A percentile compares a stretch with the other conserved stretches of the same genome.
Conservation (phyloP, 805 yeast genomes). For the Starmerella tilneyi region DNA sequence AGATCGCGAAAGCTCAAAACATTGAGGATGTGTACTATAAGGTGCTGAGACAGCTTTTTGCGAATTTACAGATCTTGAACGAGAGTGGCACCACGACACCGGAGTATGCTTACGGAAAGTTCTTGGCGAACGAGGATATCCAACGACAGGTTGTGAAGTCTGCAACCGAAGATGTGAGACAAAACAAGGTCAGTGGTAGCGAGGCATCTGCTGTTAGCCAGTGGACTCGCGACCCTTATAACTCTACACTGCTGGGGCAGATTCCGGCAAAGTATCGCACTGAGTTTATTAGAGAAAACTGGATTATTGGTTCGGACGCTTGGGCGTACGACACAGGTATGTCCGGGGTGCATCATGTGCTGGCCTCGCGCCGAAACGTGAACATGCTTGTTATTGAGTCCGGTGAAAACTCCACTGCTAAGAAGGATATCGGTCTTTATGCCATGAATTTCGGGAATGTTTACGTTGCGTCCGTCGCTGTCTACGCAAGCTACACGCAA, state of each 20-base stretch:
- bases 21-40: slow-evolving; percentile 70
- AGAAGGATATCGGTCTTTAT: slow-evolving; percentile 86
- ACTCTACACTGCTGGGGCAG: slow-evolving; percentile 15
- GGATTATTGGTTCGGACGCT: slow-evolving; percentile 90
- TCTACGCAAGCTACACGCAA: slow-evolving; percentile 88
- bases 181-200: slow-evolving; percentile 36
- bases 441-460: slow-evolving; percentile 87
- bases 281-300: slow-evolving; percentile 34
- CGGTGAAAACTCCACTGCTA: slow-evolving; percentile 49
- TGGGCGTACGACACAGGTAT: slow-evolving; percentile 92
- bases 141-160: slow-evolving; percentile 38
- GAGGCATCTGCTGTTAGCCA: slow-evolving; percentile 50
- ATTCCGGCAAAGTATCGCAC: slow-evolving; percentile 29
- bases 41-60: slow-evolving; percentile 59
- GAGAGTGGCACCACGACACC: slow-evolving; percentile 49
- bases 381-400: slow-evolving; percentile 82
- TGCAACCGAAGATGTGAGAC: slow-evolving; percentile 36
- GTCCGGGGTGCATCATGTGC: slow-evolving; percentile 79
- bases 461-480: slow-evolving; percentile 89
- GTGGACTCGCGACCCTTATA: slow-evolving; percentile 48
- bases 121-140: slow-evolving; percentile 46
- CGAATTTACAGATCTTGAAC: slow-evolving; percentile 51
- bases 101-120: slow-evolving; percentile 79
- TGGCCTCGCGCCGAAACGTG: slow-evolving; percentile 63
- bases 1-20: slow-evolving; percentile 24